These are phyloP conservation scores for Bathelium albidoporum DNA, from an alignment of 495 filamentous ascomycete genomes.

Conservation along the genomic window DNA sequence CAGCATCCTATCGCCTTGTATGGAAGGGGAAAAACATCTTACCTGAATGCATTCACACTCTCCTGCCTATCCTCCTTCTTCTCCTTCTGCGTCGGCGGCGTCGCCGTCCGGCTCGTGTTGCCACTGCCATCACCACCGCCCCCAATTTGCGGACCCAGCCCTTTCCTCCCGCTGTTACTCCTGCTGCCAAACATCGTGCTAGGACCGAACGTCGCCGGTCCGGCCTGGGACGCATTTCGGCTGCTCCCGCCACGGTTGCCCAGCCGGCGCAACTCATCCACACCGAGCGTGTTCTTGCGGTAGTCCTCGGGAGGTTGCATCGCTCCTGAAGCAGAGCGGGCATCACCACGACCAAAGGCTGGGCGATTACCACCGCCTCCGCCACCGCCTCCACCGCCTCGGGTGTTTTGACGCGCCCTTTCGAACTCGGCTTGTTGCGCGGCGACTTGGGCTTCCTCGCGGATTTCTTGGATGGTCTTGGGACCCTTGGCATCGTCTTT, in stretches of 20 bases:
- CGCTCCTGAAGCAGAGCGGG: conserved; percentile 63
- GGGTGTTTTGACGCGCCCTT: conserved; percentile 46
- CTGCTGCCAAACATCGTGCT: conserved; percentile 53
- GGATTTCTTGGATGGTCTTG: conserved; percentile 88
- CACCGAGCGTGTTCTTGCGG: conserved; percentile 67
- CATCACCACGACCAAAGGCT: conserved; percentile 71
- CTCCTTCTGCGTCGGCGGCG: conserved; percentile 61
- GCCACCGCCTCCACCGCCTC: conserved; percentile 44
- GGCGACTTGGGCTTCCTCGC: conserved; percentile 69
- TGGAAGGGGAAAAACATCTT: conserved; percentile 19
- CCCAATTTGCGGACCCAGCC: conserved; percentile 37
- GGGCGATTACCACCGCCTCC: conserved; percentile 52
- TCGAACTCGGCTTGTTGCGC: conserved; percentile 54
- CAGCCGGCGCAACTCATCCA: conserved; percentile 79
- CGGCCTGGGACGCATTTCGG: conserved; percentile 5
- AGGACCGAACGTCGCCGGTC: conserved; percentile 17
- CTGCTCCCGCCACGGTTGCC: conserved; percentile 38
- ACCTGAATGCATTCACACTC: conserved; percentile 86
- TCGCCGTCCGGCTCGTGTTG: conserved; percentile 77
- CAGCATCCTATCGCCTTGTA: conserved; percentile 13
- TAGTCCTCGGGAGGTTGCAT: conserved; percentile 58
- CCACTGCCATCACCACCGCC: conserved; percentile 54
- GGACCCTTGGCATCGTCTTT: conserved; percentile 89
- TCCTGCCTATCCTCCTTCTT: conserved; percentile 54
- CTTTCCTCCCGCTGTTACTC: conserved; percentile 75